Evolutionary conservation across 2,329 filamentous ascomycete species (phyloP).

Genomic region (Leptographium radiaticola): DNA sequence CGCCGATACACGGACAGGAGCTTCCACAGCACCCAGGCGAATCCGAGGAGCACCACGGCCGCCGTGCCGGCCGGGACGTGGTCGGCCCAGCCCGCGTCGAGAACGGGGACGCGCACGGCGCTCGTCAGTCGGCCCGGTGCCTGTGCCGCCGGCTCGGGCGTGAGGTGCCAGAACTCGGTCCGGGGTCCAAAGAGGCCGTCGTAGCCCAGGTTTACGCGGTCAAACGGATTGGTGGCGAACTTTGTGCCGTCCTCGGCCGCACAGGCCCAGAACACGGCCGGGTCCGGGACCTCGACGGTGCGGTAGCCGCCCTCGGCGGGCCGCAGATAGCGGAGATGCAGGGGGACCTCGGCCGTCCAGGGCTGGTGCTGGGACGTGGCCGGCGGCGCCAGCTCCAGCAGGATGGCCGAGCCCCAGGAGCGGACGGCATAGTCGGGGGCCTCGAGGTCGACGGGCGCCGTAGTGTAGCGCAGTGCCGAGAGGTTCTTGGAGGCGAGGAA

Average conservation of each 20-base stretch:
- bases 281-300: conserved; percentile 57
- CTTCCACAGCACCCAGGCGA: conserved; percentile 56
- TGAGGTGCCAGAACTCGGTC: conserved; percentile 74
- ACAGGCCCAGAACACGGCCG: conserved; percentile 85
- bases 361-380: conserved; percentile 9
- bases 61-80: conserved; percentile 45
- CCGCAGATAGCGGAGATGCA: conserved; percentile 73
- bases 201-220: conserved; percentile 72
- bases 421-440: conserved; percentile 69
- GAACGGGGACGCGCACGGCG: conserved; percentile 49
- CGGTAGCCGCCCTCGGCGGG: conserved; percentile 44
- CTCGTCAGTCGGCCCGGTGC: conserved; percentile 30
- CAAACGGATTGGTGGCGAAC: conserved; percentile 71
- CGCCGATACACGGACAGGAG: conserved; percentile 27
- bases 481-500: conserved; percentile 76
- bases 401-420: conserved; percentile 65
- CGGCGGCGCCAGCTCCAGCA: conserved; percentile 55
- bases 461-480: conserved; percentile 50
- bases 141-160: conserved; percentile 27
- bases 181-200: conserved; percentile 64
- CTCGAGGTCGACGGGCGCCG: conserved; percentile 75
- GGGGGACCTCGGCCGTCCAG: conserved; percentile 60
- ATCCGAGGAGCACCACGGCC: conserved; percentile 46
- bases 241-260: conserved; percentile 50
- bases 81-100: conserved; percentile 37